phyloP scores from a whole-genome alignment of 768 basidiomycete species.

The Panaeolus papilionaceus region DNA sequence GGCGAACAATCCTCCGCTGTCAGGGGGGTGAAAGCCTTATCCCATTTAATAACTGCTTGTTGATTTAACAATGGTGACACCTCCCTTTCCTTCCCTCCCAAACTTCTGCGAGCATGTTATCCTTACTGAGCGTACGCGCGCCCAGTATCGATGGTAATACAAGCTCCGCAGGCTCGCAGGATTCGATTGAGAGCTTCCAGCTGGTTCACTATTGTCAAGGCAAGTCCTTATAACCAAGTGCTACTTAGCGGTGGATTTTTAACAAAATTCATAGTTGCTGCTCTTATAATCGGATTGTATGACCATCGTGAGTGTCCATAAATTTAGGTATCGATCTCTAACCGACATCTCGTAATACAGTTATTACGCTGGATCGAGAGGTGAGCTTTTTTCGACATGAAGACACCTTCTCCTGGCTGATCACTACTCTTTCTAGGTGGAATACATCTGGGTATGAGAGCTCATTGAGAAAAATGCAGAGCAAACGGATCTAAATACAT shows the following conservation, averaged over 20 bases:
- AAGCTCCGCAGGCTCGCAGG: conserved; percentile 1
- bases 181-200: conserved; percentile 10
- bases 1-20: neutral
- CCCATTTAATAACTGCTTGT: neutral
- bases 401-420: neutral
- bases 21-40: neutral
- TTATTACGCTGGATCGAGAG: conserved; percentile 30
- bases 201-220: conserved; percentile 33
- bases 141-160: conserved; percentile 9
- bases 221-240: conserved; percentile 17
- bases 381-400: conserved; percentile 17
- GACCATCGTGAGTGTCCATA: conserved; percentile 28
- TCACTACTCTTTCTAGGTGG: conserved; percentile 19
- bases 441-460: conserved; percentile 30
- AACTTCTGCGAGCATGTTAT: neutral
- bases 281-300: conserved; percentile 28
- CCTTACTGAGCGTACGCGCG: neutral
- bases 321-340: neutral
- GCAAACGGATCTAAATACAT: neutral
- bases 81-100: neutral
- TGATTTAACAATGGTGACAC: neutral
- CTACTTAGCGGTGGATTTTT: neutral
- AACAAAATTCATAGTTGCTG: conserved; percentile 24
- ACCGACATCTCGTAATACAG: conserved; percentile 14
- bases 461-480: neutral